Percentiles rank a stretch among this genome's conserved stretches.
Evolutionary conservation across 495 filamentous ascomycete species (phyloP).

Genomic region (Cercophora newfieldiana): DNA sequence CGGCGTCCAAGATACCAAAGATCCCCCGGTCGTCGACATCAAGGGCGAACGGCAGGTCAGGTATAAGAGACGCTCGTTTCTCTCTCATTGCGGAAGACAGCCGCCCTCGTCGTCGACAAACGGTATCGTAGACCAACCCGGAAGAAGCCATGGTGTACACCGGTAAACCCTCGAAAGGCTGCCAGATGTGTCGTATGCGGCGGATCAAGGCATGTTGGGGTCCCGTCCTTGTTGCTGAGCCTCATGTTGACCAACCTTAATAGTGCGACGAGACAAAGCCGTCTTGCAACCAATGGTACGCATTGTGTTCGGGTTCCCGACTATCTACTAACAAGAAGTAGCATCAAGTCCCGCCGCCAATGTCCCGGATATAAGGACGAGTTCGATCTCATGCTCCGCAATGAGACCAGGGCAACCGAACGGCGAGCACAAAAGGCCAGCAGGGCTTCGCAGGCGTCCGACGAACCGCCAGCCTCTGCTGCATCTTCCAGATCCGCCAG

Average conservation of each 20-base stretch:
- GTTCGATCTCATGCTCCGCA: conserved; percentile 67
- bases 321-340: conserved; percentile 1
- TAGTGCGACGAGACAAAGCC: conserved; percentile 72
- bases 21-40: background rate
- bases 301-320: background rate
- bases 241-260: background rate
- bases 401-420: conserved; percentile 63
- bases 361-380: conserved; percentile 71
- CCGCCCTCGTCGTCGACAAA: background rate
- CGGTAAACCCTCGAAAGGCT: conserved; percentile 71
- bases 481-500: background rate
- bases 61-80: background rate
- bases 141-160: conserved; percentile 66
- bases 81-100: background rate
- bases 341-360: conserved; percentile 58
- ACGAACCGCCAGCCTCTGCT: background rate
- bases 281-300: conserved; percentile 62
- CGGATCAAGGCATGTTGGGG: conserved; percentile 62
- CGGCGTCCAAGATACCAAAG: background rate
- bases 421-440: conserved; percentile 47
- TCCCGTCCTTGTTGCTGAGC: conserved; percentile 9
- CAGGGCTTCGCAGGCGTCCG: conserved; percentile 24
- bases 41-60: background rate
- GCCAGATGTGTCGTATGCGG: conserved; percentile 68
- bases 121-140: too few relatives aligned